A percentile compares a stretch with the other conserved stretches of the same genome.
Evolutionary conservation across 352 stramenopile genomes (phyloP).

Genomic region (Globisporangium ultimum): DNA sequence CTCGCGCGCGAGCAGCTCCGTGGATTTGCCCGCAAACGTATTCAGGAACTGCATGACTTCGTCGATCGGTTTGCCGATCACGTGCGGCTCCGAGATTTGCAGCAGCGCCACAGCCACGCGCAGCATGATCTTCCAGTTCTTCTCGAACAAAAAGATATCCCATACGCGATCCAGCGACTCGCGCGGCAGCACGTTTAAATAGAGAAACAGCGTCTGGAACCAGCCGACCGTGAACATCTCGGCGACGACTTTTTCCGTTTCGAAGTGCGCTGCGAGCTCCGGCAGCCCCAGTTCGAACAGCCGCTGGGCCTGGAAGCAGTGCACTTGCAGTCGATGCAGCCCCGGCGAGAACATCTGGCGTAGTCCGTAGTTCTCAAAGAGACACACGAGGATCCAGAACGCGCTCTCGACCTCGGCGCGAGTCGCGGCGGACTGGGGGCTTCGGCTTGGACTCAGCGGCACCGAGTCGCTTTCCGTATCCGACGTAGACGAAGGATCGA

Average conservation of each 20-base stretch:
- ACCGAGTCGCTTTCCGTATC: constrained; percentile 12
- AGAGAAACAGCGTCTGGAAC: constrained; percentile 88
- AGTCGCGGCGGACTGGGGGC: constrained; percentile 28
- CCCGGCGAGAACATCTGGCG: constrained; percentile 79
- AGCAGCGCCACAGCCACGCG: constrained; percentile 68
- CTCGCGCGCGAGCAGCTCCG: constrained; percentile 53
- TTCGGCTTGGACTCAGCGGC: constrained; percentile 24
- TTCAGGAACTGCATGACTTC: constrained; percentile 88
- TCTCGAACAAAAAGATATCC: constrained; percentile 85
- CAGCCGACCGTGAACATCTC: constrained; percentile 88
- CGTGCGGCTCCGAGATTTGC: constrained; percentile 56
- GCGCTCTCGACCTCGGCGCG: constrained; percentile 60
- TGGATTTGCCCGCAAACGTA: constrained; percentile 58
- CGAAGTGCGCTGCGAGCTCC: constrained; percentile 64
- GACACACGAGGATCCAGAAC: constrained; percentile 76
- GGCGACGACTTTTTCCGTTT: constrained; percentile 70
- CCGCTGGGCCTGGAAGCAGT: constrained; percentile 79
- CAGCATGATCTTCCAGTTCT: constrained; percentile 85
- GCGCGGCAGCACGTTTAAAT: constrained; percentile 76
- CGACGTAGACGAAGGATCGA: constrained; percentile 7
- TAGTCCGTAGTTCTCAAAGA: constrained; percentile 81
- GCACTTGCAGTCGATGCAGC: constrained; percentile 61
- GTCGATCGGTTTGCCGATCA: constrained; percentile 70
- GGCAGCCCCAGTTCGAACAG: constrained; percentile 61
- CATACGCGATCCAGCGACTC: constrained; percentile 77